Base-by-base conservation (phyloP, 163 green algal genomes). In the Scenedesmus sp. region DNA sequence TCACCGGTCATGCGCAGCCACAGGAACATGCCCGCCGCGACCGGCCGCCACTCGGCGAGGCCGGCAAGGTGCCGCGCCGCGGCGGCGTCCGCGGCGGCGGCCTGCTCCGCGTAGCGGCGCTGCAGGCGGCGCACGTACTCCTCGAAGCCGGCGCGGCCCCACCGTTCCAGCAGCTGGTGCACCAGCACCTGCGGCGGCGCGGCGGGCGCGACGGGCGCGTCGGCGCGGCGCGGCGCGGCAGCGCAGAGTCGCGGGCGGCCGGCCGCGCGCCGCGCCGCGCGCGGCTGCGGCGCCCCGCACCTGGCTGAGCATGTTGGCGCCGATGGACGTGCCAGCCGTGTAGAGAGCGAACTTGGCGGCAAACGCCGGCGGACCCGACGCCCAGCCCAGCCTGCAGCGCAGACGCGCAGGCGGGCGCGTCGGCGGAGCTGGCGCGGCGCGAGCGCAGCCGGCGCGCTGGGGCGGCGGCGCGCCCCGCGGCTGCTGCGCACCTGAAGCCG, bases 1-100 rank as follows among this genome's bases (percentile, higher is more conserved):
- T 10, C 31, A 79, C 71, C 71, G 60, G 28, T 24, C 14, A 82
- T n/a, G 28, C 62, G 60, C 10, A 75, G 15, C 75, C 88, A 95
- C 66, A 94, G 80, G 82, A 96, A 95, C 92, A 94, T 95, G 73
- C 92, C 92, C 24, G 82, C 90, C 1, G 20, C 22, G 0, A 86
- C 84, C 0, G 57, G 18, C 17, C 57, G 39, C 85, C 87, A 96
- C n/a, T 83, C 64, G 6, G 85, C 90, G 51, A 94, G 70, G 2
- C 83, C 90, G 0, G 7, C n/a, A 54, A 96, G 83, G 54, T 95
- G 79, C 48, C 58, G 2, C 29, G 53, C 54, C 65, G 69, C 69
- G 57, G 69, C 69, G 36, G 50, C 54, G 17, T 42, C 29, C 6
- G 82, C 85, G 0, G 69, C 51, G 15, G 63, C 70, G 4, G 78